A percentile compares a stretch with the other conserved stretches of the same genome.
Conservation (phyloP, 352 stramenopile genomes). For the Thraustotheca clavata region DNA sequence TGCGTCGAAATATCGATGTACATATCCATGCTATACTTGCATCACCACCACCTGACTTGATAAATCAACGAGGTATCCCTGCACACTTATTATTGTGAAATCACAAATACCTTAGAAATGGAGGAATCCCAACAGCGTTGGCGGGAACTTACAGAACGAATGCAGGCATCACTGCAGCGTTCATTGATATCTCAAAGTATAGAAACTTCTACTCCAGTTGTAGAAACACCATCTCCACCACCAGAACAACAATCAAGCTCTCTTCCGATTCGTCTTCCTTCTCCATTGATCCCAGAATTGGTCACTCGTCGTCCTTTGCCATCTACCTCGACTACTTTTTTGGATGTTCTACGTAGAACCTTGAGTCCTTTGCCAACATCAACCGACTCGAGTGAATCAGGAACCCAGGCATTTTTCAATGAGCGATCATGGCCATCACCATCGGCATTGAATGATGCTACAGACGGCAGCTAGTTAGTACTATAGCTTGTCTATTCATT, state of each 20-base stretch:
- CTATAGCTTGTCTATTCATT: too few species aligned
- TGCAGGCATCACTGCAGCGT: not conserved
- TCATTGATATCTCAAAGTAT: not conserved
- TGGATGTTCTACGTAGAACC: conserved; percentile 8
- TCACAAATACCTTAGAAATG: not conserved
- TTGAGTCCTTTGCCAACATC: not conserved
- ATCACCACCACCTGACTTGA: conserved; percentile 32
- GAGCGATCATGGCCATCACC: too few species aligned
- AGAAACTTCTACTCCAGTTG: conserved; percentile 3
- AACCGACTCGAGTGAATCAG: too few species aligned
- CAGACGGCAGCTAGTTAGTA: too few species aligned
- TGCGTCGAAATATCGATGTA: conserved; percentile 69
- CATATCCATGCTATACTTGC: conserved; percentile 83
- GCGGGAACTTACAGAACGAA: conserved; percentile 5
- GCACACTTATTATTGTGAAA: too few species aligned
- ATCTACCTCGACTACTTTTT: not conserved
- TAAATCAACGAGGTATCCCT: not conserved
- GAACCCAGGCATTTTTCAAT: too few species aligned
- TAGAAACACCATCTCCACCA: not conserved
- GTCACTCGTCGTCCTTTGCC: not conserved
- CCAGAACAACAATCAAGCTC: not conserved
- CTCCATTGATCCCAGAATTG: too few species aligned
- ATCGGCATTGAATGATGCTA: too few species aligned
- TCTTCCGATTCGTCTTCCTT: too few species aligned
- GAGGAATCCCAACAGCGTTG: not conserved